Base-by-base conservation (phyloP, 768 basidiomycete species). In the Rubroboletus pulcherrimus region DNA sequence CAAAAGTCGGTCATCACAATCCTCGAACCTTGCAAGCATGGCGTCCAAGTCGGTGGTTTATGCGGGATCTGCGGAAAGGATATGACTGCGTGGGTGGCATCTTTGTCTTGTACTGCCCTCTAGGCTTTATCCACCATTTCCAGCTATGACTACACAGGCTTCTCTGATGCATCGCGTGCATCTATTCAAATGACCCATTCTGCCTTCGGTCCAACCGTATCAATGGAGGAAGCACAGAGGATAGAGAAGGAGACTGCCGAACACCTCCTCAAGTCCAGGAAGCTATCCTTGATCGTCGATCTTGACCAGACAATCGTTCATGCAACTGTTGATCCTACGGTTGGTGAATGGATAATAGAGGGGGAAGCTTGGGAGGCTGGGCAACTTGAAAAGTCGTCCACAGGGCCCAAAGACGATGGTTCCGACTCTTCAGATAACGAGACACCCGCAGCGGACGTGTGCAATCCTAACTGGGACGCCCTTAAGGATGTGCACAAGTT, bases 241-340 rank as follows among this genome's bases (percentile, higher is more conserved):
- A 86, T 98, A 58, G 94, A 96, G 69, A 79, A 80, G 38, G 87
- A 93, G 66, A 91, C 88, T 2, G 87, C 92, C 1, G 76, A 86
- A 1, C 86, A 86, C 61, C 83, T 99, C 35, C 80, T 92, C 65
- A 78, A 81, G 53, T 76, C 81, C 5, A 81, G 85, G 51, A 93
- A 86, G 69, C 84, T 99, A 33, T 93, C 91, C 34, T 85, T 99
- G 48, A 98, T 99, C 62, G 96, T 99, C 63, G 97, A 99, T 77
- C 82, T 99, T 34, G 97, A 99, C 74, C 97, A 99, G 71, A 99
- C 97, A 12, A 94, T 98, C 69, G 92, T 99, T 4, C 97, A 99
- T 66, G 96, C 97, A 8, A 98, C 96, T 0, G 95, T 98, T 26
- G 97, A 99, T 73, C 96, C 97, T 5, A 98, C 97, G 0, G 93